Base-by-base conservation (phyloP, 2,329 filamentous ascomycete species). In the Chaetoscypha palmicola region DNA sequence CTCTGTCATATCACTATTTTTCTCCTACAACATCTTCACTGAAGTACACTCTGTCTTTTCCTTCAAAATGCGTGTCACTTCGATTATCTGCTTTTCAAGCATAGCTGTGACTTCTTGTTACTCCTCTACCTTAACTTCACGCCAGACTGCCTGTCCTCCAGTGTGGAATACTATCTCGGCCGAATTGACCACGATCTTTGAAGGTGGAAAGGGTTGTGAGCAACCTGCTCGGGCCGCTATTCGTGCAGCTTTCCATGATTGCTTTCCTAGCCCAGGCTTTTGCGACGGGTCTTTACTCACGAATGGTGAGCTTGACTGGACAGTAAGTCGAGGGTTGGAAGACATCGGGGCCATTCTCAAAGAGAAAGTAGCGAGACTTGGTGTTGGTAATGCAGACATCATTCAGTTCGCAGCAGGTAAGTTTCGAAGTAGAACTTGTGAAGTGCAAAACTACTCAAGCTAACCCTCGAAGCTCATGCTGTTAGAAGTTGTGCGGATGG, bases 241-340 rank as follows among this genome's bases (percentile, higher is more conserved):
- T 20, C 37, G 37, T 3, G 24, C 37, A 12, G n/a, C 37, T 17
- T 39, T 39, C 37, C 37, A 39, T 14, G 37, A 39, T n/a, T 39
- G 37, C 22, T 39, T 39, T 19, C 23, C 37, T 19, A 24, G 37
- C 3, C n/a, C 24, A 7, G 37, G 33, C 8, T 19, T 17, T n/a
- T 38, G 37, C 20, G 37, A 39, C 21, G 37, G 37, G 5, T 30
- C 23, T 16, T 31, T 39, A 24, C 16, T 39, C 16, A 11, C 19
- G 10, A 21, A 17, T 4, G 24, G 24, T 12, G 37, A 39, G 24
- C n/a, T 31, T 7, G 24, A 31, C 16, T 39, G 24, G 24, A 11
- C n/a, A 17, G 23, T 20, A n/a, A 39, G 24, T 31, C n/a, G 23
- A 14, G 23, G 23, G 16, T 17, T 39, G 24, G 24, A 39, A 21